phyloP scores from a whole-genome alignment of 768 basidiomycete genomes.

The Trametes punicea region DNA sequence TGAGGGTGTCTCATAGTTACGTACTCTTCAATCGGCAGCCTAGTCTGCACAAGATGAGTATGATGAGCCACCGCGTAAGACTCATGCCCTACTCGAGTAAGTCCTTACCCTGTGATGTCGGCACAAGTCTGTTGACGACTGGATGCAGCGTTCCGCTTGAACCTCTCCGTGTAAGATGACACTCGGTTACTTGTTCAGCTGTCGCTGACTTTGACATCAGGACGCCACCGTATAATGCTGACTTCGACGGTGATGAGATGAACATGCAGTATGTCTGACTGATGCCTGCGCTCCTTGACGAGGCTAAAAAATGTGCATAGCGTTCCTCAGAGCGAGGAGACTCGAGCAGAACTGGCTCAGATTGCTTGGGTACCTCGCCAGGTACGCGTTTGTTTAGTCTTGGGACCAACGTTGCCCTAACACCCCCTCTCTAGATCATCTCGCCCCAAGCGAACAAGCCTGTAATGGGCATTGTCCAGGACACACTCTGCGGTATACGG shows the following conservation, averaged over 20 bases:
- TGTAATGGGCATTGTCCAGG: slow-evolving; percentile 99
- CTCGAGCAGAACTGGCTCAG: slow-evolving; percentile 94
- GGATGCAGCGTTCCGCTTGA: slow-evolving; percentile 84
- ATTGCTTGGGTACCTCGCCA: slow-evolving; percentile 98
- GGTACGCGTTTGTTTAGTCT: slow-evolving; percentile 38
- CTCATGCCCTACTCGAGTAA: slow-evolving; percentile 97
- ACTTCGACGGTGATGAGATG: slow-evolving; percentile 99
- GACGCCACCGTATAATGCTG: slow-evolving; percentile 98
- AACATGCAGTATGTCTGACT: slow-evolving; percentile 95
- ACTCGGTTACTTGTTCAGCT: background rate
- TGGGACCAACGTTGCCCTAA: too few relatives aligned
- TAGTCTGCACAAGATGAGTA: slow-evolving; percentile 99
- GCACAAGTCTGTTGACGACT: slow-evolving; percentile 4
- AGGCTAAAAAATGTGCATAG: slow-evolving; percentile 37
- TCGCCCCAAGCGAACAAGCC: slow-evolving; percentile 99
- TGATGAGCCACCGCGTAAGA: slow-evolving; percentile 99
- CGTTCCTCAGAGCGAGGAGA: slow-evolving; percentile 97
- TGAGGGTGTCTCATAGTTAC: slow-evolving; percentile 46
- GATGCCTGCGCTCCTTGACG: background rate
- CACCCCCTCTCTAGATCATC: slow-evolving; percentile 64
- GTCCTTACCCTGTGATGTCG: slow-evolving; percentile 32
- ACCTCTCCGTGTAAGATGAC: slow-evolving; percentile 85
- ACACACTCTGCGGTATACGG: slow-evolving; percentile 95
- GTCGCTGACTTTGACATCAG: slow-evolving; percentile 37
- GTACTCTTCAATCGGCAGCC: slow-evolving; percentile 99